phyloP scores from a whole-genome alignment of 805 yeast genomes.

The Lachancea quebecensis region DNA sequence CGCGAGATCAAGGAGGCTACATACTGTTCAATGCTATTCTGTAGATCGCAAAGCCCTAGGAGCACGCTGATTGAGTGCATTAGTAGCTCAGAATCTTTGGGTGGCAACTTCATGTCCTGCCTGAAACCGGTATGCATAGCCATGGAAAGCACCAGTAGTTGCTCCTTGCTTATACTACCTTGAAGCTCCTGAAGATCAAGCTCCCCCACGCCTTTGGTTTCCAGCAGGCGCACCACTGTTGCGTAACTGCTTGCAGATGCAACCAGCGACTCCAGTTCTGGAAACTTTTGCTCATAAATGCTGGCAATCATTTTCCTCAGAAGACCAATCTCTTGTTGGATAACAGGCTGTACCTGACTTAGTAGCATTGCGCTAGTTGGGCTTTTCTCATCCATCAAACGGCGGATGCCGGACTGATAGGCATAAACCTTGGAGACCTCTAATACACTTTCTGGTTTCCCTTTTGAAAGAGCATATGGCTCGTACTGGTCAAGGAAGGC shows the following conservation, averaged over 20 bases:
- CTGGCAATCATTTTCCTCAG: conserved; percentile 44
- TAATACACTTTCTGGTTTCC: background rate
- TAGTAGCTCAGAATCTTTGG: conserved; percentile 34
- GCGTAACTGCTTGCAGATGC: conserved; percentile 59
- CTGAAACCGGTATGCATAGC: conserved; percentile 48
- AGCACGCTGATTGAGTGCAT: conserved; percentile 37
- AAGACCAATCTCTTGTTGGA: conserved; percentile 46
- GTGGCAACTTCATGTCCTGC: conserved; percentile 25
- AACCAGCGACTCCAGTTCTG: conserved; percentile 61
- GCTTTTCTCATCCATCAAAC: conserved; percentile 27
- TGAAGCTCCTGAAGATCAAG: conserved; percentile 34
- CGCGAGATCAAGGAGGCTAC: conserved; percentile 49
- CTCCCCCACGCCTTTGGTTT: conserved; percentile 34
- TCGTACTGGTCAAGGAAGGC: background rate
- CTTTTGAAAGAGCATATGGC: background rate
- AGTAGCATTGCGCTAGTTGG: conserved; percentile 45
- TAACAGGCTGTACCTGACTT: conserved; percentile 47
- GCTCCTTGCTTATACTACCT: conserved; percentile 50
- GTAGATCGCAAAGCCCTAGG: conserved; percentile 38
- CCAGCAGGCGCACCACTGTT: conserved; percentile 42
- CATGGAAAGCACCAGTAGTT: conserved; percentile 66
- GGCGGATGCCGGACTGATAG: background rate
- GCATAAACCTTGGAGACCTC: background rate
- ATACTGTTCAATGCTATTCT: conserved; percentile 41
- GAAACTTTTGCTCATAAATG: conserved; percentile 55